Evolutionary conservation across 2,329 filamentous ascomycete species (phyloP).

Genomic region (Penicillium sp.): DNA sequence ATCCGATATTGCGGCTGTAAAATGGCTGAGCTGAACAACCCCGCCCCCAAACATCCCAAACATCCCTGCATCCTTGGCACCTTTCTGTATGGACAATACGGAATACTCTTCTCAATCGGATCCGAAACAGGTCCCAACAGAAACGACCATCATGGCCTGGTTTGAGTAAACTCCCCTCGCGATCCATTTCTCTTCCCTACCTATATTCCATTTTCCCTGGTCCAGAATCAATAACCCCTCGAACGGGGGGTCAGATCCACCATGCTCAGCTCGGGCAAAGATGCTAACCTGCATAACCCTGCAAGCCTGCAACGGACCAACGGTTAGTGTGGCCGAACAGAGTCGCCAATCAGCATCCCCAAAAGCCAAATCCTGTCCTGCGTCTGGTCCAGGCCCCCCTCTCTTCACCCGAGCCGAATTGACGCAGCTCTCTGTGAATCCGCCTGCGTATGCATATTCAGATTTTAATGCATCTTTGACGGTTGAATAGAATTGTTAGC

Average conservation of each 20-base stretch:
- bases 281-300: not conserved
- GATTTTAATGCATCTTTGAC: not conserved
- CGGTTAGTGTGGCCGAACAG: slow-evolving; percentile 18
- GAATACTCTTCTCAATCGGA: not conserved
- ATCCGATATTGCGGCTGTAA: not conserved
- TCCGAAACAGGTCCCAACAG: not conserved
- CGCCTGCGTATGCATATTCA: not conserved
- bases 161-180: not conserved
- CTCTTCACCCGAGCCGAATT: not conserved
- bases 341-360: slow-evolving; percentile 19
- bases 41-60: not conserved
- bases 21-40: slow-evolving; percentile 11
- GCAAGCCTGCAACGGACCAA: slow-evolving; percentile 1
- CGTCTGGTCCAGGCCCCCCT: slow-evolving; percentile 4
- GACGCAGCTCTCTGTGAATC: not conserved
- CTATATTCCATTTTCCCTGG: not conserved
- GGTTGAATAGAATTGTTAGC: not conserved
- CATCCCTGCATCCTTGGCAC: not conserved
- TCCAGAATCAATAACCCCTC: not conserved
- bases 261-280: slow-evolving; percentile 12
- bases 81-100: not conserved
- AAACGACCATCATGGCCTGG: not conserved
- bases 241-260: not conserved
- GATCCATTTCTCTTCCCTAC: slow-evolving; percentile 6
- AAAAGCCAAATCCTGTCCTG: not conserved